Evolutionary conservation across 129 eudicot species (phyloP).

Genomic region (Pittosporum tobira): DNA sequence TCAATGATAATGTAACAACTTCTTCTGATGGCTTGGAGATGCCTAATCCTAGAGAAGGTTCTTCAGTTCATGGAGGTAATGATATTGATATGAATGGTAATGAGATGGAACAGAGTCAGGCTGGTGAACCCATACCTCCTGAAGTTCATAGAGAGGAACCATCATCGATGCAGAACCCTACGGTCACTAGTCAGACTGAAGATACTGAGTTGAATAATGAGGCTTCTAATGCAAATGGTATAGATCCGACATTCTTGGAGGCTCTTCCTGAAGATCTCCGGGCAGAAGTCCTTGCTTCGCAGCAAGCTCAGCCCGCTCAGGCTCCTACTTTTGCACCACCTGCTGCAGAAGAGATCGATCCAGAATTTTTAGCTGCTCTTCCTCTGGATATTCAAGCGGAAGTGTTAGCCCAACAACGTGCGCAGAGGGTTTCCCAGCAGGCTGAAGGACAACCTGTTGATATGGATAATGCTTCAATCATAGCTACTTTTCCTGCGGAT

Average conservation of each 20-base stretch:
- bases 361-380: conserved; percentile 97
- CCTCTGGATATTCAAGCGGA: conserved; percentile 99
- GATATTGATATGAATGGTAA: conserved; percentile 52
- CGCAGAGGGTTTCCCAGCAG: conserved; percentile 79
- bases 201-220: conserved; percentile 40
- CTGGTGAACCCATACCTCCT: conserved; percentile 25
- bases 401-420: conserved; percentile 95
- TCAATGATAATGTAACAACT: conserved; percentile 22
- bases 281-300: conserved; percentile 93
- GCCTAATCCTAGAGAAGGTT: conserved; percentile 21
- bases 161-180: conserved; percentile 30
- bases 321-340: conserved; percentile 64
- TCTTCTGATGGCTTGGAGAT: conserved; percentile 26
- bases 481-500: conserved; percentile 98
- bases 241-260: conserved; percentile 95
- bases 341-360: conserved; percentile 84
- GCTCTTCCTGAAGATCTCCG: conserved; percentile 94
- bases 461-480: conserved; percentile 96
- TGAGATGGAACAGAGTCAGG: conserved; percentile 30
- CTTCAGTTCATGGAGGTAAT: conserved; percentile 24
- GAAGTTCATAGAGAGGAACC: conserved; percentile 42
- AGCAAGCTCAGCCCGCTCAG: conserved; percentile 65
- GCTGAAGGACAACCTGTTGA: conserved; percentile 98
- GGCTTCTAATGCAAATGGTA: conserved; percentile 48
- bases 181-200: conserved; percentile 36